A percentile compares a stretch with the other conserved stretches of the same genome.
phyloP scores from a whole-genome alignment of 495 filamentous ascomycete species.

The Xylaria grammica region DNA sequence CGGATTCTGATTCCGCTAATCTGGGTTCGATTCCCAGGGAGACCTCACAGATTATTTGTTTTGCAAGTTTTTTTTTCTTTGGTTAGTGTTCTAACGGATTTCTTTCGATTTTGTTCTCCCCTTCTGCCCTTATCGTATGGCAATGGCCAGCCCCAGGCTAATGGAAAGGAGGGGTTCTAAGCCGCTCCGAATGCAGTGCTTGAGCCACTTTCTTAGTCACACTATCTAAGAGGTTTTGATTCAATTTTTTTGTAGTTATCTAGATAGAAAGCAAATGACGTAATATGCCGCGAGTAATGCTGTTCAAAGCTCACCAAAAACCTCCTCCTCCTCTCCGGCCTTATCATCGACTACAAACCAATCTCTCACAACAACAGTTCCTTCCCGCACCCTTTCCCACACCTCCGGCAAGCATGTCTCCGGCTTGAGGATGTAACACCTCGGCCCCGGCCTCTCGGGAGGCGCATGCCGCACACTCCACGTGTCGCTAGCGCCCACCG shows the following conservation, averaged over 20 bases:
- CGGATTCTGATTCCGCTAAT: constrained; percentile 30
- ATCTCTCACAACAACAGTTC: constrained; percentile 18
- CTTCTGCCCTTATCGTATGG: too few relatives aligned
- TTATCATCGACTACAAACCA: constrained; percentile 23
- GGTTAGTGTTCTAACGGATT: neutral
- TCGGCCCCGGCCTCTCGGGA: constrained; percentile 20
- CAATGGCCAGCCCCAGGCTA: too few relatives aligned
- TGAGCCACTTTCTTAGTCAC: too few relatives aligned
- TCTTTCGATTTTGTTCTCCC: neutral
- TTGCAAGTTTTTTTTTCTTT: neutral
- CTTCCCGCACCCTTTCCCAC: constrained; percentile 16
- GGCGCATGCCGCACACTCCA: constrained; percentile 38
- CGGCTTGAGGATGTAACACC: constrained; percentile 22
- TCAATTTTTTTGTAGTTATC: too few relatives aligned
- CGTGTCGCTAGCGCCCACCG: constrained; percentile 32
- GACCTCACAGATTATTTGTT: neutral
- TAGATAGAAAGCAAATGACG: too few relatives aligned
- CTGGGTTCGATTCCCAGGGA: constrained; percentile 32
- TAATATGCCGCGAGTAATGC: too few relatives aligned
- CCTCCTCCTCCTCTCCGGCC: neutral
- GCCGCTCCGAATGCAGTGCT: too few relatives aligned
- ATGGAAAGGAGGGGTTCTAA: too few relatives aligned
- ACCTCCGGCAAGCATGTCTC: constrained; percentile 19
- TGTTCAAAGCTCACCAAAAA: neutral
- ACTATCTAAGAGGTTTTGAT: too few relatives aligned